phyloP scores from a whole-genome alignment of 352 stramenopile genomes.

The Pythium biforme region DNA sequence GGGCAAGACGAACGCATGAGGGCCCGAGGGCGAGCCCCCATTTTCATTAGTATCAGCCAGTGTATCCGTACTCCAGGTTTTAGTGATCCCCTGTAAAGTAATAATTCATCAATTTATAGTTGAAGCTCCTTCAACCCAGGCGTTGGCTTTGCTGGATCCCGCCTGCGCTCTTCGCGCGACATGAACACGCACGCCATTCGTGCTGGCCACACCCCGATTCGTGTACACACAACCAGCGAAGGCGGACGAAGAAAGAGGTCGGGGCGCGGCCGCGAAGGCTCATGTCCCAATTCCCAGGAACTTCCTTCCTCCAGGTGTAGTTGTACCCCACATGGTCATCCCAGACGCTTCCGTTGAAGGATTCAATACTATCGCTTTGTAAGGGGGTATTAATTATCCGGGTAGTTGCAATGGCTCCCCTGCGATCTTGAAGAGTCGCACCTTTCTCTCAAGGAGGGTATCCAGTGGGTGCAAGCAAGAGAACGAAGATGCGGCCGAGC shows the following conservation, averaged over 20 bases:
- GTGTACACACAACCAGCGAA: not conserved
- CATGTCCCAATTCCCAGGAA: too few species aligned
- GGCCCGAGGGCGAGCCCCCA: not conserved
- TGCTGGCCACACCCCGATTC: not conserved
- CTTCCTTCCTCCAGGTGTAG: too few species aligned
- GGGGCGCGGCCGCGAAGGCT: too few species aligned
- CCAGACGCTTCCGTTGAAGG: not conserved
- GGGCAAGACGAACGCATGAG: not conserved
- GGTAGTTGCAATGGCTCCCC: not conserved
- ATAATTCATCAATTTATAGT: constrained; percentile 14
- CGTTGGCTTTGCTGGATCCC: too few species aligned
- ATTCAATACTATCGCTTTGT: not conserved
- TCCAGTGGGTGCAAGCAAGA: too few species aligned
- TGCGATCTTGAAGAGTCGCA: constrained; percentile 28
- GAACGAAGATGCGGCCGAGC: constrained; percentile 20
- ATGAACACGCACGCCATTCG: constrained; percentile 14
- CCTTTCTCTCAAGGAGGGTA: too few species aligned
- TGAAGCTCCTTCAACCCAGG: not conserved
- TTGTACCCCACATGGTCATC: too few species aligned
- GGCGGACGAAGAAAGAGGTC: not conserved
- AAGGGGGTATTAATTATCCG: not conserved
- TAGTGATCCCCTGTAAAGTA: constrained; percentile 21
- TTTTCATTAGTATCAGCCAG: not conserved
- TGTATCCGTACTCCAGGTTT: constrained; percentile 16
- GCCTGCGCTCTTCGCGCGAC: not conserved